These are phyloP conservation scores for Tremella fuciformis DNA, from an alignment of 768 basidiomycete genomes.

Conservation along the genomic window DNA sequence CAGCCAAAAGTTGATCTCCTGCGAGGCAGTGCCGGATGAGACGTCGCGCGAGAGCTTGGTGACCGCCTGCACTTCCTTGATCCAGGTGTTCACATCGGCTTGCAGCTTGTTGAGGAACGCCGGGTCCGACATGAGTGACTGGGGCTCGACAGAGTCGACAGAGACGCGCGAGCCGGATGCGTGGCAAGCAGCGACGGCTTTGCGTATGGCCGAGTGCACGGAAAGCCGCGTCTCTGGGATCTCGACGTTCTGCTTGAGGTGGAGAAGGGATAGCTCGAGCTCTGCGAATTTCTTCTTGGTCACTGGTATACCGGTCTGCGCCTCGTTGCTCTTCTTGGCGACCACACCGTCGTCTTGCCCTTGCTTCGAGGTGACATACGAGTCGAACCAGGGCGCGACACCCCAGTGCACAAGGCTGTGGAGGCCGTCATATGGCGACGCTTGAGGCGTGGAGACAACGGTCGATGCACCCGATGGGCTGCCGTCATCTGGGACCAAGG, in stretches of 20 bases:
- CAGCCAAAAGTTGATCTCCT: constrained; percentile 99
- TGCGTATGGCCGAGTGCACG: constrained; percentile 83
- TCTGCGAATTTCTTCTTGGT: constrained; percentile 99
- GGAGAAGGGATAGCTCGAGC: constrained; percentile 85
- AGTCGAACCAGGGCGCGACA: constrained; percentile 98
- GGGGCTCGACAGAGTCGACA: constrained; percentile 72
- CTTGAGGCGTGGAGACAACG: constrained; percentile 37
- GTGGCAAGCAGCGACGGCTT: constrained; percentile 67
- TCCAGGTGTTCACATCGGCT: constrained; percentile 92
- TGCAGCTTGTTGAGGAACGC: constrained; percentile 91
- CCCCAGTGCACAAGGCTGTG: constrained; percentile 92
- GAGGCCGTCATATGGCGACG: constrained; percentile 80
- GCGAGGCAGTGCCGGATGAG: constrained; percentile 88
- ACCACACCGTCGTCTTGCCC: constrained; percentile 55
- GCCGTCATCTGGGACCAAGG: constrained; percentile 28
- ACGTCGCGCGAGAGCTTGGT: constrained; percentile 95
- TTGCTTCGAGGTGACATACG: constrained; percentile 80
- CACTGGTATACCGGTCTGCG: constrained; percentile 93
- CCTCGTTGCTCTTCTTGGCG: constrained; percentile 65
- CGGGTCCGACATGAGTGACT: constrained; percentile 76
- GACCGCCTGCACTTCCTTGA: constrained; percentile 93
- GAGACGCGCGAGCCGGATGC: constrained; percentile 56
- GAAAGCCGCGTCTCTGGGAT: constrained; percentile 93
- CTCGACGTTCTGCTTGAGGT: constrained; percentile 98
- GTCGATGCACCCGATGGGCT: constrained; percentile 26